phyloP scores from a whole-genome alignment of 179 eudicot genomes.

The Corrigiola litoralis region DNA sequence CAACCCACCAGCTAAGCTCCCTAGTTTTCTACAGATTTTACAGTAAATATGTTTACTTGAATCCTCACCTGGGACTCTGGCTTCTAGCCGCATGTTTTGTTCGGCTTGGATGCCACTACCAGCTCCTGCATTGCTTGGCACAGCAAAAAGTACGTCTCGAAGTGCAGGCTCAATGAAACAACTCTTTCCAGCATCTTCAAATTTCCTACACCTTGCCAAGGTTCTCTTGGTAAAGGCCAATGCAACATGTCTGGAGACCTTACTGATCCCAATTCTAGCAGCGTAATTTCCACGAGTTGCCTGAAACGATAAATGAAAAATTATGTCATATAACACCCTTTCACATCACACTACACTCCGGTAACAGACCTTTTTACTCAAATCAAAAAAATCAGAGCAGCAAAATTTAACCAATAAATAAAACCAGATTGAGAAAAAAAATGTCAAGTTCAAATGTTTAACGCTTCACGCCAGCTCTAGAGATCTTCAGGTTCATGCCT shows the following conservation, averaged over 20 bases:
- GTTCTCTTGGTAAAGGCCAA: constrained; percentile 74
- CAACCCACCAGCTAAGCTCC: neutral
- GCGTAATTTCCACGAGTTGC: constrained; percentile 71
- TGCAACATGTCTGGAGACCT: constrained; percentile 77
- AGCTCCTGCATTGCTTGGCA: constrained; percentile 36
- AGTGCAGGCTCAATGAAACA: constrained; percentile 75
- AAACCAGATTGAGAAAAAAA: no score
- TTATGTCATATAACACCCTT: neutral
- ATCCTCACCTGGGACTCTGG: constrained; percentile 32
- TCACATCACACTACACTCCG: no score
- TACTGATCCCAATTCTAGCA: constrained; percentile 53
- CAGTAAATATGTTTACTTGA: neutral
- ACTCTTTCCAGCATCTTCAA: constrained; percentile 65
- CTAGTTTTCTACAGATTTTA: neutral
- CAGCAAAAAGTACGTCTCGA: constrained; percentile 55
- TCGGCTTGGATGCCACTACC: constrained; percentile 21
- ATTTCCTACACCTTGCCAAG: constrained; percentile 62
- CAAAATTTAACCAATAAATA: no score
- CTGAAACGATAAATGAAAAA: constrained; percentile 32
- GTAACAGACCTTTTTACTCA: no score
- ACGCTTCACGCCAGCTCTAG: no score
- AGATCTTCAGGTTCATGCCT: no score
- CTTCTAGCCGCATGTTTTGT: constrained; percentile 17
- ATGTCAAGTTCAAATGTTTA: no score
- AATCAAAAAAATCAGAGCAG: no score